Base-by-base conservation (phyloP, 306 rosid genomes). In the Lathyrus oleraceus region DNA sequence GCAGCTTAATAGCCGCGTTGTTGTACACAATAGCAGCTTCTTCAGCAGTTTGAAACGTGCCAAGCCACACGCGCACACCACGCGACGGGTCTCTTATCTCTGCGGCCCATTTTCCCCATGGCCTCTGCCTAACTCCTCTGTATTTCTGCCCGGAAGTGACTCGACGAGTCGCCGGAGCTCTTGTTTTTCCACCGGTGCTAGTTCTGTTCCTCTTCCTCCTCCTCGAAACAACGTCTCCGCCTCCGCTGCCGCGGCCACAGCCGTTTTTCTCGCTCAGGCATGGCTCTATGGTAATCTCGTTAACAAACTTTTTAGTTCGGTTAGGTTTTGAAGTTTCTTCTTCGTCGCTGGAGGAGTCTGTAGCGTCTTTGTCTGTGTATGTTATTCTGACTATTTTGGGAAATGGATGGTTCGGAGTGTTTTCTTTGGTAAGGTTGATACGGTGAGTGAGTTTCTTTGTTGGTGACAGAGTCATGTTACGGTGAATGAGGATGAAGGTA, bases 51-150 rank as follows among this genome's bases (percentile, higher is more conserved):
- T 94, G 89, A 66, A 81, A 94, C 2, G 99, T 94, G 0, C 99
- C 99, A 6, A 94, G 60, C 99, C 99, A 94, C 45, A 94, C 40
- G 69, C 99, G 90, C 5, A 94, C 97, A 1, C 99, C 92, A 39
- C 95, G 73, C 19, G 85, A 60, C 0, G 99, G 97, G 73, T 94
- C 99, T 67, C 99, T 83, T 64, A 94, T 94, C 79, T 94, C 99
- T 4, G 99, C 99, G 3, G 97, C 99, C 99, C 99, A 94, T 88
- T 94, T 94, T 1, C 99, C 99, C 99, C 99, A 94, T 0, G 99
- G 99, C 71, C 99, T 75, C 71, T 94, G 99, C 13, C 99, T 85
- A 47, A 94, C 99, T 19, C 99, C 99, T 0, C 97, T 80, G 76
- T 83, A 94, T 82, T 94, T 94, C 77, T 78, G 85, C 8, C 75